These are phyloP conservation scores for Ceratobasidium sp. DNA, from an alignment of 1,284 basidiomycete species.

Conservation along the genomic window DNA sequence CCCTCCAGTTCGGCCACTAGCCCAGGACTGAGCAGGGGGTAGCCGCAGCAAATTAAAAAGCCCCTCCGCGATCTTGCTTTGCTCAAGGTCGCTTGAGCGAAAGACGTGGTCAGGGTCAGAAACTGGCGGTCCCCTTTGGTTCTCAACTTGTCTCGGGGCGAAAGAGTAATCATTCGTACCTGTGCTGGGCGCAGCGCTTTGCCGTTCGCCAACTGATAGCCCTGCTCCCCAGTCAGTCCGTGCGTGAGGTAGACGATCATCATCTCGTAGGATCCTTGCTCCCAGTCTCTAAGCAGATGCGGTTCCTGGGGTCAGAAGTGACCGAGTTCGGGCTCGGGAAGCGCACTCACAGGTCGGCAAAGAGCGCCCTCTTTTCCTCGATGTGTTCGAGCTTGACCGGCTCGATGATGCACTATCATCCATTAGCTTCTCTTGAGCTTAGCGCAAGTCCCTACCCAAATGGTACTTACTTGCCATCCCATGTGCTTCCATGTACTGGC, in stretches of 20 bases:
- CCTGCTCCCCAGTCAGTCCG: constrained; percentile 21
- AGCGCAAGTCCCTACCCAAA: neutral
- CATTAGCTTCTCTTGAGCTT: too few species aligned
- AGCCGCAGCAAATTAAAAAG: constrained; percentile 5
- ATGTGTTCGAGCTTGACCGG: constrained; percentile 36
- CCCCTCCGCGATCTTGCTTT: neutral
- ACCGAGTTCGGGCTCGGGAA: neutral
- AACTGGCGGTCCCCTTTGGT: neutral
- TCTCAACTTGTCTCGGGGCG: neutral
- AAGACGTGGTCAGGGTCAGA: neutral
- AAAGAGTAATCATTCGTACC: neutral
- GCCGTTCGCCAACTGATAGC: constrained; percentile 27
- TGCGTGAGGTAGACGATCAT: constrained; percentile 18
- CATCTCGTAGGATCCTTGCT: neutral
- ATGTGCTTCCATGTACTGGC: neutral
- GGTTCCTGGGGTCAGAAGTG: neutral
- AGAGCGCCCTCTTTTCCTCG: neutral
- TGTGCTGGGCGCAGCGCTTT: neutral
- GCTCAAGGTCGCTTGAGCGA: neutral
- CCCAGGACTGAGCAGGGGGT: constrained; percentile 1
- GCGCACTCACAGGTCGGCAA: constrained; percentile 17
- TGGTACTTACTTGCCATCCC: constrained; percentile 22
- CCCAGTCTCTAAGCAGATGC: constrained; percentile 1
- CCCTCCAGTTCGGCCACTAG: neutral
- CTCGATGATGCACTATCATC: constrained; percentile 16